Conservation (phyloP, 148 eudicot genomes). For the Arbutus unedo region DNA sequence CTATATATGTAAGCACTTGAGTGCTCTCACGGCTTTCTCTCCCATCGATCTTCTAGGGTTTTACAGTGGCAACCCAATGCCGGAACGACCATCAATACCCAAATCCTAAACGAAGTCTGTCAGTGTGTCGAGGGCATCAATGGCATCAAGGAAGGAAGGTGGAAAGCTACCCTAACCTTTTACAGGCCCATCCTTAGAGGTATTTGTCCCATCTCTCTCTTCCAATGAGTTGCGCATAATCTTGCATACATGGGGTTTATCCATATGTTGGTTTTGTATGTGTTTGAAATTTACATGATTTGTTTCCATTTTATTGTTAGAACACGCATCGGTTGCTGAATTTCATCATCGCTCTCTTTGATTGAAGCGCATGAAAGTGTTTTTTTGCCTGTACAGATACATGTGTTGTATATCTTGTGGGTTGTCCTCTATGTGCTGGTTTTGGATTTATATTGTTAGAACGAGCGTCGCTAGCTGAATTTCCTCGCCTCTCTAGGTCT, state of each 20-base stretch:
- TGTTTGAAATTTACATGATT: background rate
- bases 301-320: background rate
- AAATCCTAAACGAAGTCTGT: constrained; percentile 69
- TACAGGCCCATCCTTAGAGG: constrained; percentile 84
- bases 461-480: constrained; percentile 52
- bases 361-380: no score
- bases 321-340: background rate
- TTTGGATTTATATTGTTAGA: constrained; percentile 30
- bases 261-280: background rate
- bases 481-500: constrained; percentile 34
- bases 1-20: background rate
- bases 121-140: constrained; percentile 77
- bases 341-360: background rate
- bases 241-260: background rate
- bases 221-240: background rate
- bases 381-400: background rate
- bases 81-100: constrained; percentile 69
- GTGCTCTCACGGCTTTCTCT: background rate
- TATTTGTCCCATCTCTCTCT: constrained; percentile 13
- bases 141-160: constrained; percentile 82
- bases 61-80: constrained; percentile 85
- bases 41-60: constrained; percentile 46
- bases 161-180: constrained; percentile 76
- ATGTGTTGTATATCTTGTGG: background rate
- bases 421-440: background rate